Percentiles rank a stretch among this genome's conserved stretches.
Evolutionary conservation across 169 alveolate species (phyloP).

Genomic region (Ichthyophthirius multifiliis): DNA sequence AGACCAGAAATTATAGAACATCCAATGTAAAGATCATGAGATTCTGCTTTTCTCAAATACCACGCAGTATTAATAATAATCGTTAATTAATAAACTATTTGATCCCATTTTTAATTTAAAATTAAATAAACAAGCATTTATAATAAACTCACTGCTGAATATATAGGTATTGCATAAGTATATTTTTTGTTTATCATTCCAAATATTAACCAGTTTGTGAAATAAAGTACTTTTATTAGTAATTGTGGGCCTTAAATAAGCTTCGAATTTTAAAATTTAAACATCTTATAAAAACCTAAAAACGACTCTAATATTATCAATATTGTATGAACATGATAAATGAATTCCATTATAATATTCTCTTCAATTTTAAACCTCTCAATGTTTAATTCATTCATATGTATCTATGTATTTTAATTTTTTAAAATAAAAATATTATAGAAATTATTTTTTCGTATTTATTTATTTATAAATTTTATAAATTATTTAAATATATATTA

Average conservation of each 20-base stretch:
- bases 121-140: not conserved
- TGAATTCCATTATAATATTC: no score
- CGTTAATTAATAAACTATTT: not conserved
- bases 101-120: not conserved
- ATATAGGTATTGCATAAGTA: not conserved
- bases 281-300: not conserved
- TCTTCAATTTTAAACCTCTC: no score
- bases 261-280: not conserved
- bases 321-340: not conserved
- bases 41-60: not conserved
- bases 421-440: no score
- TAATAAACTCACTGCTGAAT: not conserved
- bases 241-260: not conserved
- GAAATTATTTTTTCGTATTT: no score
- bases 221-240: not conserved
- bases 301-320: not conserved
- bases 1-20: not conserved
- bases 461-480: no score
- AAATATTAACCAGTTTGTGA: not conserved
- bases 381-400: no score
- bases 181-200: not conserved
- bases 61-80: not conserved
- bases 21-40: not conserved
- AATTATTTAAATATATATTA: no score
- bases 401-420: no score